Evolutionary conservation across 352 stramenopile genomes (phyloP).

Genomic region (Blastocystis sp.): DNA sequence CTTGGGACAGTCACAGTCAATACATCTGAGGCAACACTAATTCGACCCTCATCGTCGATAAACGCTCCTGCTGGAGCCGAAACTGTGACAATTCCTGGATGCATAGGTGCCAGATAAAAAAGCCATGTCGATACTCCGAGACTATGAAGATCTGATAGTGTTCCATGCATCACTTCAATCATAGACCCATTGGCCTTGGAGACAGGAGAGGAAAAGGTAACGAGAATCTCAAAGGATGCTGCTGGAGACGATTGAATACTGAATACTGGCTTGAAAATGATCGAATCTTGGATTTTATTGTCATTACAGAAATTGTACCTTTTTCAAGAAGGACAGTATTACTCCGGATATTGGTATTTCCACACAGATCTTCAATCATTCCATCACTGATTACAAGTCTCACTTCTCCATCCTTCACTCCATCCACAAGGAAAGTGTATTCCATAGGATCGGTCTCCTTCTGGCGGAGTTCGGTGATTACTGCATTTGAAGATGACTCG

Average conservation of each 20-base stretch:
- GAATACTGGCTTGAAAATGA: neutral
- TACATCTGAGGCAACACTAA: neutral
- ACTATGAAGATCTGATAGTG: neutral
- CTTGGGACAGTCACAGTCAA: neutral
- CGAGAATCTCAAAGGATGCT: neutral
- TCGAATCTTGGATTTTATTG: neutral
- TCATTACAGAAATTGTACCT: neutral
- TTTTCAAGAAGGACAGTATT: constrained; percentile 11
- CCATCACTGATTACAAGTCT: neutral
- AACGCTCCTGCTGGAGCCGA: neutral
- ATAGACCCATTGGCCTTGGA: neutral
- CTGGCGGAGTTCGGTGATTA: neutral
- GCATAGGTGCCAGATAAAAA: neutral
- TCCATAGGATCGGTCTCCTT: neutral
- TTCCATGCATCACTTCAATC: constrained; percentile 15
- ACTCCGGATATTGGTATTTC: constrained; percentile 28
- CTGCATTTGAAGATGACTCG: neutral
- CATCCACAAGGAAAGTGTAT: neutral
- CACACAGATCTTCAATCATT: neutral
- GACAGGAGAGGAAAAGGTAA: neutral
- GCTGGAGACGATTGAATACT: neutral
- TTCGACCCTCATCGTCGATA: neutral
- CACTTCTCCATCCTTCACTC: neutral
- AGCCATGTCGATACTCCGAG: neutral
- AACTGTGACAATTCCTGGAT: constrained; percentile 1